Evolutionary conservation across 495 filamentous ascomycete genomes (phyloP).

Genomic region (Cercophora samala): DNA sequence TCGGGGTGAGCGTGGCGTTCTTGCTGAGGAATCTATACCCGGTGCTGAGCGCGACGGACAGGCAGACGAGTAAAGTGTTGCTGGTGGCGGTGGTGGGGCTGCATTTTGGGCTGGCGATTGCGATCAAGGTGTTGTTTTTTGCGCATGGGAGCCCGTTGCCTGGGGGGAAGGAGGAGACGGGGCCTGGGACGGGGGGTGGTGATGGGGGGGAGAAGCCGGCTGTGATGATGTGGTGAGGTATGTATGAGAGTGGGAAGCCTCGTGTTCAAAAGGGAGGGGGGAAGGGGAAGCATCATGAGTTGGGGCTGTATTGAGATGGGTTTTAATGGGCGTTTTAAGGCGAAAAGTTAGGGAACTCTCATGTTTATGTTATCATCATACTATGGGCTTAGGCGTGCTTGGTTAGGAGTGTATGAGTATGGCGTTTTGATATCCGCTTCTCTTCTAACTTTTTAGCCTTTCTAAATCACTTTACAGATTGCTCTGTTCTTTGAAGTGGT

Average conservation of each 20-base stretch:
- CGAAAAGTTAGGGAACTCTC: neutral
- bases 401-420: neutral
- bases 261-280: neutral
- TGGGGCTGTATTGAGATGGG: no score
- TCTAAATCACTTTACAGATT: no score
- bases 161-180: constrained; percentile 38
- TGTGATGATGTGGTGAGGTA: neutral
- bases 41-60: constrained; percentile 86
- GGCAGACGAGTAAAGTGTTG: constrained; percentile 83
- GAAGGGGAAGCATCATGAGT: no score
- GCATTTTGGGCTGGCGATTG: constrained; percentile 82
- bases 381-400: neutral
- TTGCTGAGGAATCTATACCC: constrained; percentile 90
- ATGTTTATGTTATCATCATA: neutral
- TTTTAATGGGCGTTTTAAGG: neutral
- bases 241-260: neutral
- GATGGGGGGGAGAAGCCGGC: neutral
- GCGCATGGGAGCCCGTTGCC: constrained; percentile 69
- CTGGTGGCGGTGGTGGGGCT: constrained; percentile 78
- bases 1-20: constrained; percentile 81
- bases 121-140: constrained; percentile 96
- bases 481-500: no score
- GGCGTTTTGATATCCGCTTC: neutral
- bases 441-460: no score
- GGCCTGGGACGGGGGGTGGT: neutral